Evolutionary conservation across 805 yeast species (phyloP).

Genomic region (Ogataea pilisensis): DNA sequence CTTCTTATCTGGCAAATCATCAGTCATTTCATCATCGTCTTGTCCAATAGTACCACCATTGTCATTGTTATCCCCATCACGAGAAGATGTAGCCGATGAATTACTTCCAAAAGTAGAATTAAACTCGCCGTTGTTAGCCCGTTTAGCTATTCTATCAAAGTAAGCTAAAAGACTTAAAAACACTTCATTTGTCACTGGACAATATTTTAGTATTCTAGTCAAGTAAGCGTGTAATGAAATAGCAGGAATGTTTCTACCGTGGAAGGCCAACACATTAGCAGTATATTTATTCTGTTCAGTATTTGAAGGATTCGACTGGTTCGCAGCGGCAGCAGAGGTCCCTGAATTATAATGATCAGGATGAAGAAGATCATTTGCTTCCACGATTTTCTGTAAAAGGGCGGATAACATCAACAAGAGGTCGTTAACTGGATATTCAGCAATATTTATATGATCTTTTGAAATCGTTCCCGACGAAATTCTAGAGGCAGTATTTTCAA

Average conservation of each 20-base stretch:
- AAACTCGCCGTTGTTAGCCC: conserved; percentile 54
- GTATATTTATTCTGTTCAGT: conserved; percentile 42
- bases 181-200: conserved; percentile 98
- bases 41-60: conserved; percentile 8
- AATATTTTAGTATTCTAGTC: conserved; percentile 86
- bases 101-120: conserved; percentile 19
- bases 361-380: conserved; percentile 81
- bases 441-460: conserved; percentile 63
- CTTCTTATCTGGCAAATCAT: conserved; percentile 14
- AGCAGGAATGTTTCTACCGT: conserved; percentile 96
- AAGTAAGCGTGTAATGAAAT: conserved; percentile 86
- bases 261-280: conserved; percentile 80
- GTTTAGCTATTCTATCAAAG: conserved; percentile 88
- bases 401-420: conserved; percentile 82
- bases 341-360: conserved; percentile 56
- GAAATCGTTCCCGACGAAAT: conserved; percentile 2
- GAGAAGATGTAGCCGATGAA: background rate
- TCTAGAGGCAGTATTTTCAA: conserved; percentile 1
- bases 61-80: conserved; percentile 4
- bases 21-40: conserved; percentile 18
- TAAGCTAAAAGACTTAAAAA: conserved; percentile 86
- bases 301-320: conserved; percentile 10
- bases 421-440: conserved; percentile 77
- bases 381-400: conserved; percentile 78
- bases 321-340: conserved; percentile 19